Conservation (phyloP, 2,329 filamentous ascomycete species). For the Claviceps citrina region DNA sequence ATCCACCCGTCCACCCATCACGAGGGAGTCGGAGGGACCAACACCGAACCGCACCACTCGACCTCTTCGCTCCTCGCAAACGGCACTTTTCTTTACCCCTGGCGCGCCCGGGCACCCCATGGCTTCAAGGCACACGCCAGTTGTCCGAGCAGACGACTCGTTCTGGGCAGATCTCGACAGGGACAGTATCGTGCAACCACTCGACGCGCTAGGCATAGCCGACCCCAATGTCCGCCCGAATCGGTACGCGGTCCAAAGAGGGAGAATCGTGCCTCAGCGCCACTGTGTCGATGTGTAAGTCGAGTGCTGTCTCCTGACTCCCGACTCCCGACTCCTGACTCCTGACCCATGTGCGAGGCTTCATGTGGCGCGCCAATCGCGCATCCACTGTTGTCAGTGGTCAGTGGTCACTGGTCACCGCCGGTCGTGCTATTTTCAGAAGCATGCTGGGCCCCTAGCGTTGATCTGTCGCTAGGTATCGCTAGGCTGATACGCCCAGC, state of each 20-base stretch:
- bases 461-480: not conserved
- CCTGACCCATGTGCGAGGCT: not conserved
- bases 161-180: constrained; percentile 3
- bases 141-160: constrained; percentile 1
- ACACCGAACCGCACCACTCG: too few relatives aligned
- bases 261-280: constrained; percentile 17
- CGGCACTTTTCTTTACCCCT: not conserved
- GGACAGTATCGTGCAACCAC: constrained; percentile 12
- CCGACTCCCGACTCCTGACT: too few relatives aligned
- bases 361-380: not conserved
- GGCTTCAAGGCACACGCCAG: not conserved
- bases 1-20: too few relatives aligned
- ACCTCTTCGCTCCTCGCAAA: too few relatives aligned
- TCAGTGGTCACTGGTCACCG: too few relatives aligned
- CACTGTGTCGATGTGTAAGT: constrained; percentile 17
- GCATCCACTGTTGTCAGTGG: constrained; percentile 3
- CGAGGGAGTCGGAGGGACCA: too few relatives aligned
- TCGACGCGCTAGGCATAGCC: constrained; percentile 14
- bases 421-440: constrained; percentile 1
- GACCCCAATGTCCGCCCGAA: constrained; percentile 14
- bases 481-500: constrained; percentile 5
- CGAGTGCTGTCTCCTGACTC: not conserved
- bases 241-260: constrained; percentile 18
- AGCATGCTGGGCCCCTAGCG: not conserved
- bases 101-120: constrained; percentile 1